Percentiles rank a stretch among this genome's conserved stretches.
These are phyloP conservation scores for Backusella tuberculispora DNA, from an alignment of 192 early-diverging fungal species.

Conservation along the genomic window DNA sequence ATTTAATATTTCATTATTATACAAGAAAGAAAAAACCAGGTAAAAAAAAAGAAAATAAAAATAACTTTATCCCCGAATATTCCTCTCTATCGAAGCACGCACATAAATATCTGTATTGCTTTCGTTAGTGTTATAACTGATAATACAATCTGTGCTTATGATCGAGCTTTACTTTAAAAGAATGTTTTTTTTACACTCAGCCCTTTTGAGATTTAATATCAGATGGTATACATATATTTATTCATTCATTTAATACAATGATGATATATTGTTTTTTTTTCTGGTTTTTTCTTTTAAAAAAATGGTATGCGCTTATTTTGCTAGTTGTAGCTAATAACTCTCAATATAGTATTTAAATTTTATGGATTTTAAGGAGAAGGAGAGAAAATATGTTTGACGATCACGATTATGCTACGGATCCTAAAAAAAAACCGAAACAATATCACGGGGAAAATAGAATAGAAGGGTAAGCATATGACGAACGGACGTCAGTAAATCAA, in stretches of 20 bases:
- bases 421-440: constrained; percentile 2
- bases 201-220: background rate
- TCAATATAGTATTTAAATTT: constrained; percentile 1
- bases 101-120: background rate
- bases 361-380: background rate
- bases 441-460: background rate
- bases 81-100: background rate
- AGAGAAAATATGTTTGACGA: background rate
- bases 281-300: background rate
- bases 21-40: background rate
- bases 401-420: constrained; percentile 10
- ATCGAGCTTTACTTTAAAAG: background rate
- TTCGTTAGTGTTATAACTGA: background rate
- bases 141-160: background rate
- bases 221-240: background rate
- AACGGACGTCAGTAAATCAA: no score
- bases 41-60: background rate
- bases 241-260: background rate
- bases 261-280: background rate
- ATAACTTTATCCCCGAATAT: background rate
- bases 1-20: background rate
- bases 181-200: background rate
- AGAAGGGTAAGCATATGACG: background rate
- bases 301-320: constrained; percentile 1
- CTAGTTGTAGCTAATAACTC: background rate